Percentiles rank a stretch among this genome's conserved stretches.
These are phyloP conservation scores for Globisporangium nagaii DNA, from an alignment of 352 stramenopile genomes.

Conservation along the genomic window DNA sequence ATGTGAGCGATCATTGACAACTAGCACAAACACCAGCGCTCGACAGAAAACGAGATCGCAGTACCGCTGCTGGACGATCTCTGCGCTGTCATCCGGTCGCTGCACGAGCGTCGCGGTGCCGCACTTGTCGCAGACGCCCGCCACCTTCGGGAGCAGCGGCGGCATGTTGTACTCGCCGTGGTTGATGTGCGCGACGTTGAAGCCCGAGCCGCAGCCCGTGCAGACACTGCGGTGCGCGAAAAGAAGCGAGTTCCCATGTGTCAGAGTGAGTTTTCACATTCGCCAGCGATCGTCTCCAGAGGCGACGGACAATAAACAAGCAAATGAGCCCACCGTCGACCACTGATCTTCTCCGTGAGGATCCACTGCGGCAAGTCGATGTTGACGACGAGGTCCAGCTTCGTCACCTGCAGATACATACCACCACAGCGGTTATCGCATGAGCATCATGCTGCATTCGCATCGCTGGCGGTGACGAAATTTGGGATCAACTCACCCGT, in stretches of 20 bases:
- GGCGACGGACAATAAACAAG: too few relatives aligned
- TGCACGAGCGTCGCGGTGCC: slow-evolving; percentile 68
- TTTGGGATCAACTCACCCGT: slow-evolving; percentile 19
- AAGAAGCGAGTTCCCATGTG: too few relatives aligned
- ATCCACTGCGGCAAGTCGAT: slow-evolving; percentile 87
- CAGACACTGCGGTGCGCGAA: slow-evolving; percentile 76
- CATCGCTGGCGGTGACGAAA: too few relatives aligned
- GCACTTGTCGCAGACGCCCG: slow-evolving; percentile 77
- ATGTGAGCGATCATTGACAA: background rate
- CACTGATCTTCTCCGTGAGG: slow-evolving; percentile 86
- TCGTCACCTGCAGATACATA: slow-evolving; percentile 39
- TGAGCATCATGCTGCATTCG: too few relatives aligned
- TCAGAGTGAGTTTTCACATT: too few relatives aligned
- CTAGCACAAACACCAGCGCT: background rate
- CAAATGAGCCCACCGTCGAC: slow-evolving; percentile 43
- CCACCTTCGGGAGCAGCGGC: slow-evolving; percentile 81
- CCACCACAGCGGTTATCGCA: too few relatives aligned
- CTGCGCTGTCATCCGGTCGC: slow-evolving; percentile 71
- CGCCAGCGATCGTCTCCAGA: too few relatives aligned
- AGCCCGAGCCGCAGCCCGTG: slow-evolving; percentile 75
- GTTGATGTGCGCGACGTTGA: slow-evolving; percentile 88
- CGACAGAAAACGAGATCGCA: background rate
- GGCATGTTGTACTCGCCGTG: slow-evolving; percentile 87
- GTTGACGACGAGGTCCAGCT: slow-evolving; percentile 84
- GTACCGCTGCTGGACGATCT: slow-evolving; percentile 75